Conservation (phyloP, 2,329 filamentous ascomycete species). For the Fonsecaea multimorphosa region DNA sequence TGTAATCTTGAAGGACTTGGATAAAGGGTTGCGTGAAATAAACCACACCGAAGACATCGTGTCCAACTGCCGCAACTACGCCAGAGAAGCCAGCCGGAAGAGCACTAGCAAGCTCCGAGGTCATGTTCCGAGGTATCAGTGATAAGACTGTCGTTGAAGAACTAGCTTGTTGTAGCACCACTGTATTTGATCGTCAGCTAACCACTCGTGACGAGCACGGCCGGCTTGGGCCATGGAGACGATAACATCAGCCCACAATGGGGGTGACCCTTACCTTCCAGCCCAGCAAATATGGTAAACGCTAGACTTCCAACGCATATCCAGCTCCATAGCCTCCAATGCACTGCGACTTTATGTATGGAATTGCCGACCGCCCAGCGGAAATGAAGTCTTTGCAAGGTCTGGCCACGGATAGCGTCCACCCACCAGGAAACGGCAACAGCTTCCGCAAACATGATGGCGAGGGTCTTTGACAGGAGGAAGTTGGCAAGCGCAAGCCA, state of each 20-base stretch:
- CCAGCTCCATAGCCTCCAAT: constrained; percentile 16
- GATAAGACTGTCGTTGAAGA: constrained; percentile 16
- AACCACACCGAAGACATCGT: constrained; percentile 10
- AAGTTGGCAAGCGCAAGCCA: constrained; percentile 12
- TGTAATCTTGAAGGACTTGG: constrained; percentile 20
- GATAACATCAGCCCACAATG: background rate
- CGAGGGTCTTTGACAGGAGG: constrained; percentile 5
- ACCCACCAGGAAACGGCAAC: constrained; percentile 19
- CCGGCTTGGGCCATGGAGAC: background rate
- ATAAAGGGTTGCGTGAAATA: constrained; percentile 16
- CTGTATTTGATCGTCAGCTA: background rate
- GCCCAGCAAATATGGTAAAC: constrained; percentile 10
- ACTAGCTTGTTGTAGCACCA: constrained; percentile 18
- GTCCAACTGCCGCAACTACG: background rate
- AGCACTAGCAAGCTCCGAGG: constrained; percentile 6
- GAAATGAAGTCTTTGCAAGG: constrained; percentile 8
- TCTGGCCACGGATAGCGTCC: constrained; percentile 14
- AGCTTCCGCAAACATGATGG: constrained; percentile 16
- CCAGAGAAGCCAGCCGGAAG: constrained; percentile 20
- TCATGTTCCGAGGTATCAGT: constrained; percentile 11
- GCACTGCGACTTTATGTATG: background rate
- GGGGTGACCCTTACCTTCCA: background rate
- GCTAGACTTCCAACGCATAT: constrained; percentile 15
- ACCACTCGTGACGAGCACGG: background rate
- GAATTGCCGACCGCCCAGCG: constrained; percentile 14